Conservation (phyloP, 495 filamentous ascomycete species). For the Xanthoparmelia taractica region DNA sequence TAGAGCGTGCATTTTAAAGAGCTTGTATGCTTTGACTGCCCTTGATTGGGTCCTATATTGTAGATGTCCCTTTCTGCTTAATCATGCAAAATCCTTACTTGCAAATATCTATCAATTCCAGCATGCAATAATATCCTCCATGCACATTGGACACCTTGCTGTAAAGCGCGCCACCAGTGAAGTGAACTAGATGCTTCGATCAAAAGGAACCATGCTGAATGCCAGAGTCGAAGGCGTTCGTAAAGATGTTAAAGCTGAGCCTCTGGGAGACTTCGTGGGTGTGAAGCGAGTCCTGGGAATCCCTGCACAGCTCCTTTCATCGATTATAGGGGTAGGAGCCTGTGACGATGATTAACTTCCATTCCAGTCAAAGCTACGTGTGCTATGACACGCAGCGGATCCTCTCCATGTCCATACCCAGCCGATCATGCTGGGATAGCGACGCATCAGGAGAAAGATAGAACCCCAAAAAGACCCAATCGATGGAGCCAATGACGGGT, state of each 20-base stretch:
- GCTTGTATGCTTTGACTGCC: background rate
- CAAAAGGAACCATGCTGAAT: background rate
- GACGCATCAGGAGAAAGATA: background rate
- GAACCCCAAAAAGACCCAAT: background rate
- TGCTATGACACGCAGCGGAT: background rate
- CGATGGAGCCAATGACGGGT: background rate
- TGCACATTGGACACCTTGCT: background rate
- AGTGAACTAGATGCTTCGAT: background rate
- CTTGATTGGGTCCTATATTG: background rate
- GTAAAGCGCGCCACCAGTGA: background rate
- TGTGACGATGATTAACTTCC: slow-evolving; percentile 1
- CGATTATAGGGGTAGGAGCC: slow-evolving; percentile 11
- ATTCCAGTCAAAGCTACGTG: background rate
- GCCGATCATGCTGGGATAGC: background rate
- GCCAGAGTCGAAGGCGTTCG: background rate
- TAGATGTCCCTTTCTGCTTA: background rate
- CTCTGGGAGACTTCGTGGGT: background rate
- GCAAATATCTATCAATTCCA: background rate
- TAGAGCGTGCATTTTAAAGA: background rate
- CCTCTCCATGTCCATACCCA: background rate
- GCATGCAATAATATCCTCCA: background rate
- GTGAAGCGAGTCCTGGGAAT: background rate
- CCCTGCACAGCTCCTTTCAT: background rate
- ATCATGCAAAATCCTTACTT: background rate
- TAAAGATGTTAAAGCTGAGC: background rate